A percentile compares a stretch with the other conserved stretches of the same genome.
Conservation (phyloP, 2,329 filamentous ascomycete genomes). For the Lasiodiplodia hormozganensis region DNA sequence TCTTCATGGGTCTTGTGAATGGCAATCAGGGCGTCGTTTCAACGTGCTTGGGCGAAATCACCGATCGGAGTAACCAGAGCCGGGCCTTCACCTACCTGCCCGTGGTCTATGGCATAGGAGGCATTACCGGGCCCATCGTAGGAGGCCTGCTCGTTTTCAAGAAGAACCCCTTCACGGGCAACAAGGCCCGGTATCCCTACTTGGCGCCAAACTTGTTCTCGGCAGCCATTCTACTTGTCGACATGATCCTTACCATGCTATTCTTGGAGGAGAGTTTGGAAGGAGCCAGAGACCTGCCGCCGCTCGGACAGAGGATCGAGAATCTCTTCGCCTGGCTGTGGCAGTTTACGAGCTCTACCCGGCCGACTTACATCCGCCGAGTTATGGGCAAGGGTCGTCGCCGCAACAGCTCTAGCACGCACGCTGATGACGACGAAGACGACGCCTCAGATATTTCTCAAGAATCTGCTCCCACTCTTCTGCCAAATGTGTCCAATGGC, state of each 20-base stretch:
- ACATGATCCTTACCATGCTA: conserved; percentile 75
- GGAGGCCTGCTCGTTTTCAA: conserved; percentile 81
- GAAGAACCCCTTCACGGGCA: conserved; percentile 61
- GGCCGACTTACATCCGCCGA: conserved; percentile 65
- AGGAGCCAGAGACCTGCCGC: conserved; percentile 66
- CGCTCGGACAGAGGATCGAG: conserved; percentile 63
- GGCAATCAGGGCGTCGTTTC: conserved; percentile 95
- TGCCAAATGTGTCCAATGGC: conserved; percentile 48
- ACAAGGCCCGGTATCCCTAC: conserved; percentile 75
- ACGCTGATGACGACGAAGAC: conserved; percentile 53
- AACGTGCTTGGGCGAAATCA: conserved; percentile 93
- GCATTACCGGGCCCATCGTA: conserved; percentile 90
- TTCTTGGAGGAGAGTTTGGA: conserved; percentile 89
- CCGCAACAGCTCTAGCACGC: conserved; percentile 45
- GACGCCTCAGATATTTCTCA: conserved; percentile 42
- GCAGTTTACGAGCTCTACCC: conserved; percentile 68
- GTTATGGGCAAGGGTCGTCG: conserved; percentile 35
- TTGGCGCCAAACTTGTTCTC: conserved; percentile 82
- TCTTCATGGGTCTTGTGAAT: conserved; percentile 90
- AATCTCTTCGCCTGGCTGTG: conserved; percentile 72
- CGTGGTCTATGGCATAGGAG: conserved; percentile 93
- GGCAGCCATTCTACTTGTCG: conserved; percentile 72
- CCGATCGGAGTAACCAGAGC: conserved; percentile 93
- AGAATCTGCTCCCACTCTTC: conserved; percentile 46
- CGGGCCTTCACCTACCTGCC: conserved; percentile 92